A percentile compares a stretch with the other conserved stretches of the same genome.
These are phyloP conservation scores for Leccinum colubrinum DNA, from an alignment of 1,284 basidiomycete species.

Conservation along the genomic window DNA sequence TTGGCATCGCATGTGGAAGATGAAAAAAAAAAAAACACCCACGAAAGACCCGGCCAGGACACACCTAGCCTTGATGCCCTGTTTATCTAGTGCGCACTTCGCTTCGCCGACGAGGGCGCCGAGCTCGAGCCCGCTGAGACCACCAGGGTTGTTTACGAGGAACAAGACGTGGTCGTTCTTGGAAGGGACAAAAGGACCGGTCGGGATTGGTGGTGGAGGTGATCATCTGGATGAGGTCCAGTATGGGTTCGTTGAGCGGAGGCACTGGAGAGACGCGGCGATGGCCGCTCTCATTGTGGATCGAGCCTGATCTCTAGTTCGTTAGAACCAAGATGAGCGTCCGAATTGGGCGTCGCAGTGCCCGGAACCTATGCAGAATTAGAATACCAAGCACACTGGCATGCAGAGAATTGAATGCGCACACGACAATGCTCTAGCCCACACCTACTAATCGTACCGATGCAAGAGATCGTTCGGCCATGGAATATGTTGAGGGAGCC, in stretches of 20 bases:
- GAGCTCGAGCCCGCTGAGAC: conserved; percentile 86
- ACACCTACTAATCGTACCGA: conserved; percentile 79
- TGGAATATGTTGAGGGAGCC: conserved; percentile 64
- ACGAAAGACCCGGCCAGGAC: conserved; percentile 82
- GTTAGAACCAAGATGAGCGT: conserved; percentile 56
- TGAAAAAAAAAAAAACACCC: conserved; percentile 43
- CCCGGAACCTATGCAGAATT: conserved; percentile 65
- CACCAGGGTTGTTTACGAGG: conserved; percentile 83
- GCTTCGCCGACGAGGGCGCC: conserved; percentile 68
- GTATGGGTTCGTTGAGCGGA: conserved; percentile 52
- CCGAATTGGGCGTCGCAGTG: conserved; percentile 49
- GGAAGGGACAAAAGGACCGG: conserved; percentile 80
- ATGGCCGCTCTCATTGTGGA: conserved; percentile 91
- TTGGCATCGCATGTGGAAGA: background rate
- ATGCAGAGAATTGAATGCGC: conserved; percentile 2
- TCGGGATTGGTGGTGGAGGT: conserved; percentile 77
- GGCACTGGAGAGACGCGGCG: conserved; percentile 70
- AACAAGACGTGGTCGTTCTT: conserved; percentile 66
- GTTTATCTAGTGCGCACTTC: conserved; percentile 49
- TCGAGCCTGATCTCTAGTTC: conserved; percentile 91
- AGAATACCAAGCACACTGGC: background rate
- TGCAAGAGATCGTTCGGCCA: conserved; percentile 64
- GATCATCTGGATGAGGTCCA: conserved; percentile 67
- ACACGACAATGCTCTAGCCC: conserved; percentile 94
- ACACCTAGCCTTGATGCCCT: conserved; percentile 59